These are phyloP conservation scores for Annona squamosa DNA, from an alignment of 164 flowering plant genomes.

Conservation along the genomic window DNA sequence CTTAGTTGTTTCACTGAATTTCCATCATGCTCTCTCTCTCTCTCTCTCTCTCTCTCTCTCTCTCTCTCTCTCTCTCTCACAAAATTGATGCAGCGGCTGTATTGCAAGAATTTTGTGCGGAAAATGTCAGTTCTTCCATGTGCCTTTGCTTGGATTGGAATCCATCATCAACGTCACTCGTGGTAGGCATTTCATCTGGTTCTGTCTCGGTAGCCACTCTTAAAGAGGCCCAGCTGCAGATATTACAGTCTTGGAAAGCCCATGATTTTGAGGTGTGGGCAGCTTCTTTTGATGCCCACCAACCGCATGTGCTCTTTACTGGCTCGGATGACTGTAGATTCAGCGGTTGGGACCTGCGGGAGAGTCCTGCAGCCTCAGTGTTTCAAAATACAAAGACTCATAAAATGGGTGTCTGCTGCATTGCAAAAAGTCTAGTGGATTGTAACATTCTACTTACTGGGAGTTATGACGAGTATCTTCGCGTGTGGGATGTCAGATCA, in stretches of 20 bases:
- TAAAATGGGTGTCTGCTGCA: constrained; percentile 84
- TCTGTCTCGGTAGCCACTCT: constrained; percentile 49
- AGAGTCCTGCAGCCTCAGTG: constrained; percentile 35
- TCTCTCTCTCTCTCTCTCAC: neutral
- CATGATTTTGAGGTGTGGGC: constrained; percentile 94
- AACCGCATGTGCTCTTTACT: constrained; percentile 67
- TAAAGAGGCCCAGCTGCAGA: constrained; percentile 40
- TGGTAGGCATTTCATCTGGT: constrained; percentile 81
- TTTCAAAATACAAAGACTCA: constrained; percentile 69
- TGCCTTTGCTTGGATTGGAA: constrained; percentile 91
- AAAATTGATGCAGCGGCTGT: neutral
- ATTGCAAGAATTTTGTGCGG: constrained; percentile 36
- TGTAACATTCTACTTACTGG: constrained; percentile 67
- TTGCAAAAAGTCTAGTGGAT: constrained; percentile 48
- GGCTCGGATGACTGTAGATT: constrained; percentile 93
- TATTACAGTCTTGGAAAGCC: constrained; percentile 63
- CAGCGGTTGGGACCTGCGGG: constrained; percentile 82
- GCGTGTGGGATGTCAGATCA: constrained; percentile 86
- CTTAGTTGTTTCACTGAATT: neutral
- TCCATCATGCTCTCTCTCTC: neutral
- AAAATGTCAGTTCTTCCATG: constrained; percentile 69
- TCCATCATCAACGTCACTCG: constrained; percentile 53
- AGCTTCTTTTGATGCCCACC: constrained; percentile 66
- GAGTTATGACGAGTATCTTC: constrained; percentile 74
- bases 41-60: neutral